Evolutionary conservation across 2,329 filamentous ascomycete species (phyloP).

Genomic region (Hymenoscyphus salicellus): DNA sequence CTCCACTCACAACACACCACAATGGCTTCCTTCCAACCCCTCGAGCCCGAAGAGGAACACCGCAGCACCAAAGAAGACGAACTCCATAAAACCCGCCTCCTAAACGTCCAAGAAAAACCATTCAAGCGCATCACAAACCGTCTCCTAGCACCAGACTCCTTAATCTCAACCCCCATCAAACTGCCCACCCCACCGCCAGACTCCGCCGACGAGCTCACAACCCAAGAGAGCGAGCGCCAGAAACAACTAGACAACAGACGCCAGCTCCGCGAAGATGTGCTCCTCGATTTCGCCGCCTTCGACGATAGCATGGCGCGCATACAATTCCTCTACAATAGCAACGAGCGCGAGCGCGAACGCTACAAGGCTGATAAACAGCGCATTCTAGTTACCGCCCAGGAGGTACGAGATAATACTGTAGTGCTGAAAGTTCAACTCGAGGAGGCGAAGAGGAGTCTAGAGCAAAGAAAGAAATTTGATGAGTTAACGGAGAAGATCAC

Average conservation of each 20-base stretch:
- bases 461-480: slow-evolving; percentile 81
- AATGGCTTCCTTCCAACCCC: slow-evolving; percentile 61
- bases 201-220: slow-evolving; percentile 41
- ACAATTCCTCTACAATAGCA: slow-evolving; percentile 81
- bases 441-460: slow-evolving; percentile 69
- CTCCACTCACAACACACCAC: slow-evolving; percentile 14
- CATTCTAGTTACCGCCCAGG: slow-evolving; percentile 74
- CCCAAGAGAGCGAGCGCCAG: slow-evolving; percentile 45
- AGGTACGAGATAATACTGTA: slow-evolving; percentile 71
- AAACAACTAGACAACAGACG: slow-evolving; percentile 54
- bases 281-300: slow-evolving; percentile 84
- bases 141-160: slow-evolving; percentile 65
- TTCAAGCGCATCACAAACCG: slow-evolving; percentile 87
- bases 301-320: slow-evolving; percentile 83
- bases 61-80: slow-evolving; percentile 48
- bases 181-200: slow-evolving; percentile 68
- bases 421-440: slow-evolving; percentile 72
- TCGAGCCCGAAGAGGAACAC: slow-evolving; percentile 69
- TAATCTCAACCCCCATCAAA: slow-evolving; percentile 55
- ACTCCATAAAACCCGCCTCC: slow-evolving; percentile 80
- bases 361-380: slow-evolving; percentile 77
- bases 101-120: slow-evolving; percentile 87
- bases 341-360: slow-evolving; percentile 76
- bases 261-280: slow-evolving; percentile 78
- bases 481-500: slow-evolving; percentile 84